Evolutionary conservation across 768 basidiomycete genomes (phyloP).

Genomic region (Lepiota venenata): DNA sequence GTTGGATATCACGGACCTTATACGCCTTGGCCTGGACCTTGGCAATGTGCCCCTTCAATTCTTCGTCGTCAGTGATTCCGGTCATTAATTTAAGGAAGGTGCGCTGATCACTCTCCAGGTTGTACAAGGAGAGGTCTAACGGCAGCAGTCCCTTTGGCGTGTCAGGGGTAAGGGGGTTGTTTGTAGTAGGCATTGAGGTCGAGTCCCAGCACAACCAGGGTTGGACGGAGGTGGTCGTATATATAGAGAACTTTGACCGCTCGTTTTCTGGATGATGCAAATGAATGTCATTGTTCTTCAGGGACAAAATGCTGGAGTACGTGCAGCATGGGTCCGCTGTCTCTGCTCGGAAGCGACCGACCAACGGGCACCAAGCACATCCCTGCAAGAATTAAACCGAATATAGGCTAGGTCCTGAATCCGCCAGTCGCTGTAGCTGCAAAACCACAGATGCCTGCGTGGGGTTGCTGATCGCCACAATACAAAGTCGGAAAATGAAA

Average conservation of each 20-base stretch:
- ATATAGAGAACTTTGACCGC: not conserved
- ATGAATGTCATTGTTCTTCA: no score
- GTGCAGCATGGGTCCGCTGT: no score
- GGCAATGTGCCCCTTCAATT: slow-evolving; percentile 29
- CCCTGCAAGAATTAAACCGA: no score
- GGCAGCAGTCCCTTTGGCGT: not conserved
- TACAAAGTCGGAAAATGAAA: no score
- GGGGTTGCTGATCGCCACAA: no score
- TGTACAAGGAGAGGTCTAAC: slow-evolving; percentile 5
- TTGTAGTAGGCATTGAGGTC: not conserved
- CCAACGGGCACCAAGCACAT: no score
- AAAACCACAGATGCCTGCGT: no score
- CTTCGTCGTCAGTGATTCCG: slow-evolving; percentile 25
- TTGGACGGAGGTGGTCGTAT: not conserved
- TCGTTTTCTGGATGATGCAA: no score
- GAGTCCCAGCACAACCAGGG: not conserved
- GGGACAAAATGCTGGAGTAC: no score
- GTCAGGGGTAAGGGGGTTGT: not conserved
- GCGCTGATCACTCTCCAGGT: slow-evolving; percentile 18
- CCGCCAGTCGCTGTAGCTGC: no score
- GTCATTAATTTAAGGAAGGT: slow-evolving; percentile 26
- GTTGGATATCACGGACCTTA: slow-evolving; percentile 14
- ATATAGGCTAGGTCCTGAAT: no score
- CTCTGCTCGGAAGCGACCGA: no score
- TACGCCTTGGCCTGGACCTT: slow-evolving; percentile 28